Evolutionary conservation across 495 filamentous ascomycete species (phyloP), one percentile per base, ranked within the genome.

Genomic region (Corynascus novoguineensis): DNA sequence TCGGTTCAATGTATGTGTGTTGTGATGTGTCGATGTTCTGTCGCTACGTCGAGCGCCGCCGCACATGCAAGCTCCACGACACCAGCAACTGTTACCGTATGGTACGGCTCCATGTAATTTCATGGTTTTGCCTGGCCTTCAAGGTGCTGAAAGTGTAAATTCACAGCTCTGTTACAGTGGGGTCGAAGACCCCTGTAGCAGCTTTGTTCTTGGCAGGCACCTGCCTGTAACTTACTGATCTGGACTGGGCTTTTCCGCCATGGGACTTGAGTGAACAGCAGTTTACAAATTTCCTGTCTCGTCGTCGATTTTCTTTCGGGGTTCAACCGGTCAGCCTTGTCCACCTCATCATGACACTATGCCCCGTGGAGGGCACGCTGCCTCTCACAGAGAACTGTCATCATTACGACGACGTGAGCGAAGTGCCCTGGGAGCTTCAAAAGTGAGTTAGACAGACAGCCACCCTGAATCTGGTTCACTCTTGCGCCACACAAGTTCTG

Each of bases 371-470:
- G n/a, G 47, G 52, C 21, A 65, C 63, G 21, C 68, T 77, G 37
- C 73, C 73, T 25, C 71, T 82, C 54, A 81, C 78, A 3, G 68
- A 71, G 15, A 61, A 79, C 25, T 86, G 83, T 58, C 80, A 83
- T 60, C 87, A 92, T 64, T 92, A 88, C 69, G 73, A 76, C 28
- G 61, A 75, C 35, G 46, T 81, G n/a, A 64, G 66, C 37, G 76
- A 90, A 62, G 85, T 90, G 15, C 83, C 85, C 4, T 84, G 4
- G 5, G 32, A 60, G 11, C 45, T 54, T 27, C 44, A 58, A 37
- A 56, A 57, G 57, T 60, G 15, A 41, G n/a, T 21, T 15, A 15
- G 5, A 7, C n/a, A 2, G n/a, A 17, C n/a, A 47, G 27, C 38
- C 14, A 14, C 35, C 8, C 34, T 21, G 8, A 21, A 3, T 14